phyloP scores from a whole-genome alignment of 495 filamentous ascomycete genomes.

The Staphylotrichum longicolle region DNA sequence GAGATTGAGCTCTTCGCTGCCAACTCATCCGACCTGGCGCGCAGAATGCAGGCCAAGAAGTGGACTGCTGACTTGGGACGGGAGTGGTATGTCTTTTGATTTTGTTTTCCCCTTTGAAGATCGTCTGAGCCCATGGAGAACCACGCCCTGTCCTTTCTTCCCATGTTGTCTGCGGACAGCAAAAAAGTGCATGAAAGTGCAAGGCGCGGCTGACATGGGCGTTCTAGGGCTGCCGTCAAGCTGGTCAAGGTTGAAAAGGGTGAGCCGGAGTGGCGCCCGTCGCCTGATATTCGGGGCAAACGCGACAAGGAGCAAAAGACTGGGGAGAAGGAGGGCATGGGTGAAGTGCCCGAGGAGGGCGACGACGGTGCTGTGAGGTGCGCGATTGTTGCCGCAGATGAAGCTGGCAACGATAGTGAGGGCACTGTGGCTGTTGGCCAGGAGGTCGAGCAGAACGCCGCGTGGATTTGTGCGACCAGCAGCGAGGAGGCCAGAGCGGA shows the following conservation, averaged over 20 bases:
- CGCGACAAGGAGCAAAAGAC: no score
- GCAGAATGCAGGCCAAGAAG: conserved; percentile 4
- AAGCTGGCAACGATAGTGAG: not conserved
- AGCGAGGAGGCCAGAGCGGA: not conserved
- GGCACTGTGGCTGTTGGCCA: not conserved
- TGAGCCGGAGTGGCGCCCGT: not conserved
- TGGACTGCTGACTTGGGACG: not conserved
- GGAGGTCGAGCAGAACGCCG: not conserved
- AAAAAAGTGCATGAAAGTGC: not conserved
- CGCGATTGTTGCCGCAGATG: not conserved
- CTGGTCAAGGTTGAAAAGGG: not conserved
- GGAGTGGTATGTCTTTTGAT: conserved; percentile 6
- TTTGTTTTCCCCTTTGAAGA: not conserved
- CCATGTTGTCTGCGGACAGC: not conserved
- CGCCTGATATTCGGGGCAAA: not conserved
- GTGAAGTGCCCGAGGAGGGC: no score
- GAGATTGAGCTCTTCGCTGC: conserved; percentile 15
- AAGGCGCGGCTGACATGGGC: not conserved
- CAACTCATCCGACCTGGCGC: conserved; percentile 3
- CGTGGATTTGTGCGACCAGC: no score
- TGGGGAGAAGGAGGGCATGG: no score
- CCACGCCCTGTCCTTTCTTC: not conserved
- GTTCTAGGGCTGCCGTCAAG: conserved; percentile 3
- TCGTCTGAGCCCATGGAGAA: no score
- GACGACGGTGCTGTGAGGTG: no score